A percentile compares a stretch with the other conserved stretches of the same genome.
Evolutionary conservation across 2,329 filamentous ascomycete species (phyloP).

Genomic region (Claviceps monticola): DNA sequence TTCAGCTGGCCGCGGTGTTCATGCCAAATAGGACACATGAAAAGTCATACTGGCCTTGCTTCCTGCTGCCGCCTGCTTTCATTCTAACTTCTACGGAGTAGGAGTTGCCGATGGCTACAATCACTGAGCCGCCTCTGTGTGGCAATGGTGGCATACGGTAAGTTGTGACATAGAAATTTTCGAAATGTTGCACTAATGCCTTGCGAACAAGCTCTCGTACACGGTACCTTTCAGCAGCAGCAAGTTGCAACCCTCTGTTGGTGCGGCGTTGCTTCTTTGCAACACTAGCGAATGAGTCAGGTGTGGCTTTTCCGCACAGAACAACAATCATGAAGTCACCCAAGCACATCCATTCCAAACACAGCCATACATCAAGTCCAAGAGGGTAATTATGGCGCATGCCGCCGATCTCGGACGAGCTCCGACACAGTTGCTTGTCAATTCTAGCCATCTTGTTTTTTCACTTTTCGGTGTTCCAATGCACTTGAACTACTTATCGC

Average conservation of each 20-base stretch:
- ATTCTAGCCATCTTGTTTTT: neutral
- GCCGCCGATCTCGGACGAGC: slow-evolving; percentile 7
- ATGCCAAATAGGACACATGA: neutral
- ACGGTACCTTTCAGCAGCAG: neutral
- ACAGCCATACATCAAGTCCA: neutral
- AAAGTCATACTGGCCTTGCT: neutral
- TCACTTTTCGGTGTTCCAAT: neutral
- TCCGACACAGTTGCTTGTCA: slow-evolving; percentile 5
- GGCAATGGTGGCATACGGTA: neutral
- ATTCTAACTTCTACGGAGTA: neutral
- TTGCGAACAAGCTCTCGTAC: neutral
- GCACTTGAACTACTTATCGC: neutral
- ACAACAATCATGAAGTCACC: neutral
- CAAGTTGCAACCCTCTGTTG: neutral
- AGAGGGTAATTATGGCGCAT: neutral
- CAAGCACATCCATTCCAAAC: neutral
- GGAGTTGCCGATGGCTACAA: neutral
- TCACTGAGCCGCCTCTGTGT: neutral
- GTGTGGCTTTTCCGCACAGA: neutral
- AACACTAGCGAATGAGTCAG: neutral
- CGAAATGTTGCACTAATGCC: too few species aligned
- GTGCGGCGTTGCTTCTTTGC: neutral
- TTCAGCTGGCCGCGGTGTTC: neutral
- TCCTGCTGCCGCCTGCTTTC: neutral
- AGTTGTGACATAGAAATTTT: neutral